Base-by-base conservation (phyloP, 805 yeast genomes). In the Wickerhamomyces mucosus region DNA sequence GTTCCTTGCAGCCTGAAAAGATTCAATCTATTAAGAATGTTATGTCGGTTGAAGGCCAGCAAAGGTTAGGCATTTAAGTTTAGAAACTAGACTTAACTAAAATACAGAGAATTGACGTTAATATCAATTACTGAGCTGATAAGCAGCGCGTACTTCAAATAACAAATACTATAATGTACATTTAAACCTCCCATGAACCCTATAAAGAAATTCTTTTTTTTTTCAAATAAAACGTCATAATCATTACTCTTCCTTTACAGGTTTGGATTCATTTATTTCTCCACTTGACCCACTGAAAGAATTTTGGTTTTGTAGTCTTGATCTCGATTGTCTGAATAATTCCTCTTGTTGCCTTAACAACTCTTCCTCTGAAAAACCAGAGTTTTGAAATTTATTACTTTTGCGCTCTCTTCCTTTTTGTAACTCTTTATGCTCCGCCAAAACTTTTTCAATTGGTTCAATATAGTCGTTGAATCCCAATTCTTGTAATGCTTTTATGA, bases 311-410 rank as follows among this genome's bases (percentile, higher is more conserved):
- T 75, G 76, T 42, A 78, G 61, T 39, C 81, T 63, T 23, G 76
- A 78, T 37, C 86, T 65, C 15, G 84, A 76, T 51, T 76, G 74
- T 43, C 83, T 80, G 59, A 92, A 92, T 37, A 92, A 63, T 53
- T 83, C 94, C 49, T 92, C 96, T 53, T 92, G 98, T 54, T 89
- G 94, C 45, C 74, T 73, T 48, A 92, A 67, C 35, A 92, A 63
- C 54, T 92, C 98, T 54, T 88, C 98, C 51, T 89, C 97, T 2
- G 88, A 65, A 41, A 86, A 66, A 0, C 97, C 97, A 4, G 94
- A 78, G 45, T 84, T 84, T 56, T 86, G 95, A 48, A 92, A 81
- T 59, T 92, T 92, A 53, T 89, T 86, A 44, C 81, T 85, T 51
- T 85, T 83, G 58, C 82, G 78, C 47, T 92, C 97, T 44, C 92